phyloP scores from a whole-genome alignment of 2,329 filamentous ascomycete species.

The Penicillium decumbens region DNA sequence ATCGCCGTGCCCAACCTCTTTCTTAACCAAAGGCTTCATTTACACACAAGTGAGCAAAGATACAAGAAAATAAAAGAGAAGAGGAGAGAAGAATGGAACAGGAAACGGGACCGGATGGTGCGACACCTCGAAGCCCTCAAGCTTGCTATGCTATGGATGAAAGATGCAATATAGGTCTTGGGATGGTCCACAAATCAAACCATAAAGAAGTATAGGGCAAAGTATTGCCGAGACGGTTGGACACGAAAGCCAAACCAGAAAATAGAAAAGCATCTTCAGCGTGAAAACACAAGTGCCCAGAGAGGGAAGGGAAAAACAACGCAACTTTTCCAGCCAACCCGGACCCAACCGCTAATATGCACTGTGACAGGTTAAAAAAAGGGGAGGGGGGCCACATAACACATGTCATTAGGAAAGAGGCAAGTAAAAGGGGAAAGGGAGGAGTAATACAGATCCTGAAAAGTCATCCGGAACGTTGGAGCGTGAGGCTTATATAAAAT shows the following conservation, averaged over 20 bases:
- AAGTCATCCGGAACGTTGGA: slow-evolving; percentile 16
- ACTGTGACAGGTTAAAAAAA: slow-evolving; percentile 32
- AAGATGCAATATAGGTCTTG: slow-evolving; percentile 23
- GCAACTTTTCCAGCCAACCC: slow-evolving; percentile 36
- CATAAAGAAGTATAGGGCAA: slow-evolving; percentile 21
- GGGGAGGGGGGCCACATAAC: slow-evolving; percentile 31
- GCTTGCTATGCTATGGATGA: slow-evolving; percentile 39
- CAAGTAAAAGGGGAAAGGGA: slow-evolving; percentile 10
- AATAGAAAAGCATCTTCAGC: not conserved
- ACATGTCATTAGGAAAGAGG: slow-evolving; percentile 37
- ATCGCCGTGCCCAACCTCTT: not conserved
- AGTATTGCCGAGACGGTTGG: slow-evolving; percentile 18
- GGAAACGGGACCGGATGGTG: slow-evolving; percentile 17
- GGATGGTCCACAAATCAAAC: slow-evolving; percentile 7
- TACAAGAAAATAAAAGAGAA: slow-evolving; percentile 12
- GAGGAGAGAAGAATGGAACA: not conserved
- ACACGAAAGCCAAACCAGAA: slow-evolving; percentile 9
- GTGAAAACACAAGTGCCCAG: slow-evolving; percentile 21
- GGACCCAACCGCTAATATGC: slow-evolving; percentile 41
- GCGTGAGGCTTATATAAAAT: slow-evolving; percentile 2
- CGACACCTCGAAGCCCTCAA: slow-evolving; percentile 24
- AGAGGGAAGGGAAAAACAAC: slow-evolving; percentile 27
- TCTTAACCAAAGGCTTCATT: not conserved
- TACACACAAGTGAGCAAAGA: not conserved
- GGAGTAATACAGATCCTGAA: slow-evolving; percentile 38